Evolutionary conservation across 768 basidiomycete genomes (phyloP).

Genomic region (Cubamyces lactineus): DNA sequence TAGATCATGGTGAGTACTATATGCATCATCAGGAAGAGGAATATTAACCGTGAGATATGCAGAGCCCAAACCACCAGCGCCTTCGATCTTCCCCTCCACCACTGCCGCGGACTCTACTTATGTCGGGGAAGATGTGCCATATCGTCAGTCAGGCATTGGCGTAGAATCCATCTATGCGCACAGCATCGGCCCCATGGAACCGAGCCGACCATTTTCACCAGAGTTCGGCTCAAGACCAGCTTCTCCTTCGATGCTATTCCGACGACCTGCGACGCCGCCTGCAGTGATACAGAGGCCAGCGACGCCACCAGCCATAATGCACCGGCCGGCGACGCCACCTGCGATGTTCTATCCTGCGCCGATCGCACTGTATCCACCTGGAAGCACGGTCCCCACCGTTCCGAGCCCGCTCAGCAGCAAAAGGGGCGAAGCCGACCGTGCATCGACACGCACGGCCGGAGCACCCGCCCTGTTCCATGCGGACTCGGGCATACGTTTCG

Average conservation of each 20-base stretch:
- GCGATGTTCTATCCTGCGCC: not conserved
- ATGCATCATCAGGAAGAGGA: too few species aligned
- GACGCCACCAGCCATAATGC: not conserved
- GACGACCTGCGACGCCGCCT: not conserved
- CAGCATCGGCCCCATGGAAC: not conserved
- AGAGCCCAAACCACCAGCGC: not conserved
- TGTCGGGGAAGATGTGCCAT: not conserved
- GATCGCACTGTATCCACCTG: not conserved
- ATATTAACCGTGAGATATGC: not conserved
- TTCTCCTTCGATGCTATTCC: not conserved
- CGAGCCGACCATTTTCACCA: not conserved
- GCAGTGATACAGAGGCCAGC: not conserved
- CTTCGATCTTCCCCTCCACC: not conserved
- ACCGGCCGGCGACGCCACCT: not conserved
- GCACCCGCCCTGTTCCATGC: conserved; percentile 5
- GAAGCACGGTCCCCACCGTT: not conserved
- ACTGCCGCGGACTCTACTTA: not conserved
- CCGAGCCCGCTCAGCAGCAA: not conserved
- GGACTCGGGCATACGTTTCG: conserved; percentile 16
- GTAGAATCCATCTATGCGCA: conserved; percentile 1
- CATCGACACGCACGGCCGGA: not conserved
- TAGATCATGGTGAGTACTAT: not conserved
- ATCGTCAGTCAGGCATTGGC: not conserved
- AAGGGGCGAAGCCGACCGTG: not conserved
- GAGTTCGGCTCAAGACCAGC: not conserved